Evolutionary conservation across 192 early-diverging fungal species (phyloP).

Genomic region (Podila minutissima): DNA sequence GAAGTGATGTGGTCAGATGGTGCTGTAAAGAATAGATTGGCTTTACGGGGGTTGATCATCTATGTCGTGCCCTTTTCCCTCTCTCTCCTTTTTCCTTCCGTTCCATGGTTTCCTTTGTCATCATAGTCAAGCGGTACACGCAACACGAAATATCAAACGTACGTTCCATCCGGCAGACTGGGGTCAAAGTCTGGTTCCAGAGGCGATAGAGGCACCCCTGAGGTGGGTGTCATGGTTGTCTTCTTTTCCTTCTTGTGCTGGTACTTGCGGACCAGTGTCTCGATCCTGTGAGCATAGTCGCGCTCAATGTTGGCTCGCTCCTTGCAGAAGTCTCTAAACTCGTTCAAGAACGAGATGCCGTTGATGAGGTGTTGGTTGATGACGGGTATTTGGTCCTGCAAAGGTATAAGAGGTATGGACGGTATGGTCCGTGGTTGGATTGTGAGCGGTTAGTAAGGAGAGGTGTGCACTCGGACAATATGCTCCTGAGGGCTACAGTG

Average conservation of each 20-base stretch:
- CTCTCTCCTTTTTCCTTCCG: too few relatives aligned
- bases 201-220: slow-evolving; percentile 31
- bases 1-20: background rate
- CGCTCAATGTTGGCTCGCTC: slow-evolving; percentile 75
- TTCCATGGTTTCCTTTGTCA: background rate
- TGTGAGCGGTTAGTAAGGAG: too few relatives aligned
- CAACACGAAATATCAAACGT: slow-evolving; percentile 16
- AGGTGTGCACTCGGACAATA: background rate
- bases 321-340: slow-evolving; percentile 76
- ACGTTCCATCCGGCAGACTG: slow-evolving; percentile 49
- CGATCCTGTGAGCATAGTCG: slow-evolving; percentile 76
- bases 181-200: slow-evolving; percentile 42
- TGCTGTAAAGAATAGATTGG: background rate
- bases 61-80: background rate
- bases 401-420: background rate
- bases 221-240: slow-evolving; percentile 10
- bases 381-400: slow-evolving; percentile 62
- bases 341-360: slow-evolving; percentile 67
- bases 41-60: background rate
- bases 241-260: slow-evolving; percentile 55
- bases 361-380: slow-evolving; percentile 63
- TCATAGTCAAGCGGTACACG: background rate
- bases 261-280: slow-evolving; percentile 69
- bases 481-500: background rate
- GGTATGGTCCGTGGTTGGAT: background rate